Base-by-base conservation (phyloP, 2,329 filamentous ascomycete genomes). In the Xylariales sp. region DNA sequence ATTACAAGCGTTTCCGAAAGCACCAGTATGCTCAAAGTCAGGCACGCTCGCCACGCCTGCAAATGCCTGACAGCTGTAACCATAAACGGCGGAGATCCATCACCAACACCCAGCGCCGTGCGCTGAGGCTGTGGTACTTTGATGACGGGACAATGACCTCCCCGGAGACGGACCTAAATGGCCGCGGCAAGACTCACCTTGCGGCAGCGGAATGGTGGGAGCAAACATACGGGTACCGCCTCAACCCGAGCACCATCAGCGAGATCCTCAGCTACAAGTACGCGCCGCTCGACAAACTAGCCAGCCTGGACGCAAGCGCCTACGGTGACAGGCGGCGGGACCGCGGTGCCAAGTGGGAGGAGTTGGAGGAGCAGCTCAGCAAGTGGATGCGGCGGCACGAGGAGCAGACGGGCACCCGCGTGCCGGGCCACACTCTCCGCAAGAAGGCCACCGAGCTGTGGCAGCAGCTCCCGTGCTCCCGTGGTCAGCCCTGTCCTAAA, bases 211-310 rank as follows among this genome's bases (percentile, higher is more conserved):
- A 37, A 14, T 41, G 39, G 39, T 41, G 39, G 39, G 33, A 41
- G 17, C 20, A 41, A 24, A 37, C 21, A 10, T 41, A 41, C 34
- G 39, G 39, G 11, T 41, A 41, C 39, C 37, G 37, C 34, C 33
- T 41, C 28, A 41, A 41, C 33, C 37, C 39, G 23, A 33, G 29
- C 18, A 41, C 39, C n/a, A 34, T 41, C 17, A 41, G 39, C 39
- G 39, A 41, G 27, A 41, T 41, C 20, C 29, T 41, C 11, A 37
- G 33, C 29, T 41, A 41, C 39, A 41, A 41, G 29, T 41, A 41
- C 39, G 39, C 37, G 21, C 39, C 39, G 23, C 29, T 41, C 14
- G 39, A 41, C 29, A n/a, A n/a, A n/a, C n/a, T n/a, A n/a, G n/a
- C n/a, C n/a, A n/a, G n/a, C n/a, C n/a, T n/a, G n/a, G 27, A 33